Evolutionary conservation across 73 alveolate species (phyloP).

Genomic region (Tetrahymena elliotti): DNA sequence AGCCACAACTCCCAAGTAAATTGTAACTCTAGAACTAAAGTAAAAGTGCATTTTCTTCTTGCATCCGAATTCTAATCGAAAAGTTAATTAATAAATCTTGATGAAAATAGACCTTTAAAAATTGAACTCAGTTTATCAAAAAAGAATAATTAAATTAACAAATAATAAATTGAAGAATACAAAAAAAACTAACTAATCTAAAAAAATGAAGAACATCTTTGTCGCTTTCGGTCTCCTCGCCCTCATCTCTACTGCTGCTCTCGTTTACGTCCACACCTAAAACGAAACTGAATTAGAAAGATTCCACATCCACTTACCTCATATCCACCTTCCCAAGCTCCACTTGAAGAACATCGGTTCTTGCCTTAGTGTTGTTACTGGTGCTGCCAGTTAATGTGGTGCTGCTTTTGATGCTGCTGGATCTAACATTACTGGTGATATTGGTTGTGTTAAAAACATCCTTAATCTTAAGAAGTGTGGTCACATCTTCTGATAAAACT

Average conservation of each 20-base stretch:
- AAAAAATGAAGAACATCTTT: not conserved
- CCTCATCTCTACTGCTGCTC: not conserved
- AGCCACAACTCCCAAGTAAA: not conserved
- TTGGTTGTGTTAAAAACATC: not conserved
- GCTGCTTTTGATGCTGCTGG: not conserved
- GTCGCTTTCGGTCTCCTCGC: not conserved
- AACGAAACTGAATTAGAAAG: not conserved
- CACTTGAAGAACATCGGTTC: not conserved
- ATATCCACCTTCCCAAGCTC: not conserved
- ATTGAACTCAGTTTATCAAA: no score
- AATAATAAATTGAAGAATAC: not conserved
- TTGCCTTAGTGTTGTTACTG: not conserved
- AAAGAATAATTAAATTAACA: not conserved
- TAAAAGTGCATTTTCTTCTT: not conserved
- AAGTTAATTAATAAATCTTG: not conserved
- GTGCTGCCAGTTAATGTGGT: not conserved
- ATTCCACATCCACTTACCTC: not conserved
- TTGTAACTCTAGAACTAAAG: not conserved
- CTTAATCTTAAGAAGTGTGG: not conserved
- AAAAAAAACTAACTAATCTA: not conserved
- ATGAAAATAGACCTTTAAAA: not conserved
- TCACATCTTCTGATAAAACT: not conserved
- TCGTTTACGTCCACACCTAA: not conserved
- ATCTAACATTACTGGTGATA: not conserved
- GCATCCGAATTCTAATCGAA: not conserved